phyloP scores from a whole-genome alignment of 2,329 filamentous ascomycete genomes.

The Aspergillus udagawae region DNA sequence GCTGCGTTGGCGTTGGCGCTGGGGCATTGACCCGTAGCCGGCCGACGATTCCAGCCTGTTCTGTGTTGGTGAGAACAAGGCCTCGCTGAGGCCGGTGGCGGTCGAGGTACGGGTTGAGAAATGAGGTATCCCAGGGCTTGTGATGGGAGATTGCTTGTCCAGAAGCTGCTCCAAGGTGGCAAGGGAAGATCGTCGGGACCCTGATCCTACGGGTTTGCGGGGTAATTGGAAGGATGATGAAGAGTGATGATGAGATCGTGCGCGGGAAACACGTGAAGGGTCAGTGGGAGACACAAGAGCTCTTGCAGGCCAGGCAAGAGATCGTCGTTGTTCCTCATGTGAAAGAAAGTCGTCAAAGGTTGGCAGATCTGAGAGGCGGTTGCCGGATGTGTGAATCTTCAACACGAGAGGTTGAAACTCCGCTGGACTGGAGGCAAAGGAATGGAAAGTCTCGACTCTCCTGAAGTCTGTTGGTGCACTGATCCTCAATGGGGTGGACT shows the following conservation, averaged over 20 bases:
- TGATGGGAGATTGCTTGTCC: slow-evolving; percentile 13
- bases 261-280: slow-evolving; percentile 14
- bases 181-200: slow-evolving; percentile 24
- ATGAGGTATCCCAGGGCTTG: slow-evolving; percentile 27
- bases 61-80: slow-evolving; percentile 7
- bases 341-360: slow-evolving; percentile 40
- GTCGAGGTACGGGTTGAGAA: slow-evolving; percentile 22
- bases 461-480: slow-evolving; percentile 42
- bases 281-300: slow-evolving; percentile 24
- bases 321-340: slow-evolving; percentile 22
- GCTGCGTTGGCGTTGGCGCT: neutral
- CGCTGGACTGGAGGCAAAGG: slow-evolving; percentile 4
- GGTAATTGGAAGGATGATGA: slow-evolving; percentile 27
- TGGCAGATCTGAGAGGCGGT: slow-evolving; percentile 43
- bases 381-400: slow-evolving; percentile 43
- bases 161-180: slow-evolving; percentile 20
- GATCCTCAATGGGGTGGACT: slow-evolving; percentile 34
- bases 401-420: slow-evolving; percentile 44
- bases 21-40: slow-evolving; percentile 2
- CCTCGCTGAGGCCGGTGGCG: slow-evolving; percentile 12
- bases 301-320: slow-evolving; percentile 28
- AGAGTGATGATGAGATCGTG: slow-evolving; percentile 14
- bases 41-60: slow-evolving; percentile 10
- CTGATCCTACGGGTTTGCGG: slow-evolving; percentile 37
- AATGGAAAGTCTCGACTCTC: slow-evolving; percentile 27